Conservation (phyloP, 2,329 filamentous ascomycete species). For the Scytalidium sp. region DNA sequence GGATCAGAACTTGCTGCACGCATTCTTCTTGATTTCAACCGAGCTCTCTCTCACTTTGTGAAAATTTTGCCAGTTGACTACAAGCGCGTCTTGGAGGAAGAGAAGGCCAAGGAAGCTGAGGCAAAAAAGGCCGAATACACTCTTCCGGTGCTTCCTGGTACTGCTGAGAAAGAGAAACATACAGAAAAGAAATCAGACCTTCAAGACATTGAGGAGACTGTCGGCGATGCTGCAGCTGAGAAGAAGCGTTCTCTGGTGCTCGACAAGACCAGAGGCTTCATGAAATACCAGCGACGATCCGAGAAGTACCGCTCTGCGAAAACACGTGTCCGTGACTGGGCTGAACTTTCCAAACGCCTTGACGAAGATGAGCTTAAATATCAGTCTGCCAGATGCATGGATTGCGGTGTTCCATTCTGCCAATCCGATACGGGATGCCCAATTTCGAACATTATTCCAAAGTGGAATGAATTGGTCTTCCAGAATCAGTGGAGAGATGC, state of each 20-base stretch:
- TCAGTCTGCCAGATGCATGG: conserved; percentile 96
- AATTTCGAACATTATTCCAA: conserved; percentile 96
- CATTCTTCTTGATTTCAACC: conserved; percentile 91
- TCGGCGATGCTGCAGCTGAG: conserved; percentile 79
- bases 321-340: conserved; percentile 88
- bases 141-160: conserved; percentile 71
- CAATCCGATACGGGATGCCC: conserved; percentile 95
- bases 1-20: conserved; percentile 92
- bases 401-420: conserved; percentile 97
- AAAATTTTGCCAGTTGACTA: conserved; percentile 95
- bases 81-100: conserved; percentile 86
- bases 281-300: conserved; percentile 89
- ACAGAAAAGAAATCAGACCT: conserved; percentile 65
- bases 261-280: conserved; percentile 97
- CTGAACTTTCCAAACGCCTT: conserved; percentile 81
- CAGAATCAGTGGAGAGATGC: conserved; percentile 84
- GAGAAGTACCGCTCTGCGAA: conserved; percentile 90
- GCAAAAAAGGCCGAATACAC: conserved; percentile 82
- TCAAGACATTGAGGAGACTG: conserved; percentile 86
- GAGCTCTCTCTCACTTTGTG: conserved; percentile 84
- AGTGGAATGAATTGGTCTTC: conserved; percentile 86
- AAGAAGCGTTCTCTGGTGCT: conserved; percentile 88
- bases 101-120: conserved; percentile 80
- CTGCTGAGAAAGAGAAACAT: conserved; percentile 57
- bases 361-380: conserved; percentile 96